A percentile compares a stretch with the other conserved stretches of the same genome.
These are phyloP conservation scores for Pseudopithomyces chartarum DNA, from an alignment of 2,329 filamentous ascomycete genomes.

Conservation along the genomic window DNA sequence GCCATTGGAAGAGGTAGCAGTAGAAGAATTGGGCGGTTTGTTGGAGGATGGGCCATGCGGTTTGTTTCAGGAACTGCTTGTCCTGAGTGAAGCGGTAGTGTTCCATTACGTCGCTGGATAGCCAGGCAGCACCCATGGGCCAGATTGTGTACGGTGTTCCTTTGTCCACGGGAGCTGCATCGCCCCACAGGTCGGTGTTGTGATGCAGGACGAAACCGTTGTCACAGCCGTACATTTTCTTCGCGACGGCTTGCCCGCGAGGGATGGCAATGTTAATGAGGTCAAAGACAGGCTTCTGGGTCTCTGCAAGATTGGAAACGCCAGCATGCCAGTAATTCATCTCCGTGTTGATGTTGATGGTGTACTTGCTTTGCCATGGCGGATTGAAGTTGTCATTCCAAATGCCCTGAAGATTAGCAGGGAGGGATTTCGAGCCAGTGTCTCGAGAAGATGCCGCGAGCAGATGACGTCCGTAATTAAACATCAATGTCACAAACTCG, in stretches of 20 bases:
- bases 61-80: slow-evolving; percentile 18
- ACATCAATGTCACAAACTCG: slow-evolving; percentile 34
- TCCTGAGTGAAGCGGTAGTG: slow-evolving; percentile 17
- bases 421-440: slow-evolving; percentile 30
- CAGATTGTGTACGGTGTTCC: slow-evolving; percentile 14
- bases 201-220: slow-evolving; percentile 21
- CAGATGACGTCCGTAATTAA: slow-evolving; percentile 46
- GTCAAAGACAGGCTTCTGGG: slow-evolving; percentile 47
- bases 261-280: slow-evolving; percentile 42
- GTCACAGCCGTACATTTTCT: slow-evolving; percentile 17
- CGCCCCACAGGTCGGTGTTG: slow-evolving; percentile 24
- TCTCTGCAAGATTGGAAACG: slow-evolving; percentile 31
- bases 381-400: slow-evolving; percentile 49
- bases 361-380: slow-evolving; percentile 54
- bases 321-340: slow-evolving; percentile 57
- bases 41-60: slow-evolving; percentile 23
- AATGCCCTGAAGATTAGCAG: slow-evolving; percentile 50
- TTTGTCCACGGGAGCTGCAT: slow-evolving; percentile 18
- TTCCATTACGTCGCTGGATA: slow-evolving; percentile 14
- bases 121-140: slow-evolving; percentile 23
- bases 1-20: slow-evolving; percentile 19
- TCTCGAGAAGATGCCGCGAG: slow-evolving; percentile 34
- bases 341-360: slow-evolving; percentile 56
- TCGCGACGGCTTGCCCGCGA: slow-evolving; percentile 29
- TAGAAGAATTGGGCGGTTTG: slow-evolving; percentile 45